phyloP scores from a whole-genome alignment of 148 eudicot species.

The Nepenthes gracilis region DNA sequence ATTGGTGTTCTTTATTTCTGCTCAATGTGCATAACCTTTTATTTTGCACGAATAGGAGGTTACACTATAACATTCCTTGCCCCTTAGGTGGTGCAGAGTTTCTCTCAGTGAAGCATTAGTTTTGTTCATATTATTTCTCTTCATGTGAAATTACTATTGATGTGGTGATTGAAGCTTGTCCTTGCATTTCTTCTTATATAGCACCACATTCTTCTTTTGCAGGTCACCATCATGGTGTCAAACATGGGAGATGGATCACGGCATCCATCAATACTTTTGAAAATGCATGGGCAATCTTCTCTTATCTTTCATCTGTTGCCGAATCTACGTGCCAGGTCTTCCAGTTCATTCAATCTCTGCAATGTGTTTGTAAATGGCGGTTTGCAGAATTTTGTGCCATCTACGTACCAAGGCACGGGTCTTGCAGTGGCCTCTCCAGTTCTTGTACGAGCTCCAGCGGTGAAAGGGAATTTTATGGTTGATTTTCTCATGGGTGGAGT shows the following conservation, averaged over 20 bases:
- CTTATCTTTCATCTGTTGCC: constrained; percentile 18
- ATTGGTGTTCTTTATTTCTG: too few species aligned
- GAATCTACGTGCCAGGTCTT: constrained; percentile 13
- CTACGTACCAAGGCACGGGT: constrained; percentile 7
- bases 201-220: not conserved
- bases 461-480: constrained; percentile 8
- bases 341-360: constrained; percentile 2
- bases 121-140: too few species aligned
- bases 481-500: constrained; percentile 23
- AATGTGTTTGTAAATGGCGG: constrained; percentile 15
- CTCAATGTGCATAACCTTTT: too few species aligned
- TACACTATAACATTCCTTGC: too few species aligned
- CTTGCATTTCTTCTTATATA: too few species aligned
- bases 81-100: too few species aligned
- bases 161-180: too few species aligned
- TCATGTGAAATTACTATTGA: too few species aligned
- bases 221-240: constrained; percentile 4
- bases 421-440: constrained; percentile 4
- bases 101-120: too few species aligned
- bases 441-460: constrained; percentile 12
- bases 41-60: too few species aligned
- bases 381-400: constrained; percentile 7
- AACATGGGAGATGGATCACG: constrained; percentile 25
- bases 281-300: constrained; percentile 25
- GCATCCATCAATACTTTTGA: constrained; percentile 20